phyloP scores from a whole-genome alignment of 257 asterid species.

The Capsicum chinense region DNA sequence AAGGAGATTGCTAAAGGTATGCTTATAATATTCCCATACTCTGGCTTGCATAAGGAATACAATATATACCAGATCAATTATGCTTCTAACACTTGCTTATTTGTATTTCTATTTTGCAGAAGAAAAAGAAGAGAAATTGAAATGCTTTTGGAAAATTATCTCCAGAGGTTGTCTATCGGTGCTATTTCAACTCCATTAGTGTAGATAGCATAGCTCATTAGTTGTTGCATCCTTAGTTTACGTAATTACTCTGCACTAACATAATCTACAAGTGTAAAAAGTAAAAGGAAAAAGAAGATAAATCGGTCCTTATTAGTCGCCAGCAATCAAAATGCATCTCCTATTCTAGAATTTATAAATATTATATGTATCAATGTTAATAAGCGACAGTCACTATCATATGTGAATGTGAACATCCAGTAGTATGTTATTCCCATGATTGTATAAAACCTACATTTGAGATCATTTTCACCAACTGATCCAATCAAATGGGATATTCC shows the following conservation, averaged over 20 bases:
- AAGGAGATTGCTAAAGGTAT: slow-evolving; percentile 92
- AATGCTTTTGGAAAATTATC: slow-evolving; percentile 96
- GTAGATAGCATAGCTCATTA: not conserved
- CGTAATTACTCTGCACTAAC: slow-evolving; percentile 9
- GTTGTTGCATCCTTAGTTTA: not conserved
- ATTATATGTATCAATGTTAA: too few relatives aligned
- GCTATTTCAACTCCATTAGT: not conserved
- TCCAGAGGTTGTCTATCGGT: slow-evolving; percentile 67
- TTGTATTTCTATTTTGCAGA: slow-evolving; percentile 56
- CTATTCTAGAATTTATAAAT: too few relatives aligned
- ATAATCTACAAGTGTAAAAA: not conserved
- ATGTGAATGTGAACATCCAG: too few relatives aligned
- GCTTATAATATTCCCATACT: slow-evolving; percentile 25
- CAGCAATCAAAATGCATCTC: too few relatives aligned
- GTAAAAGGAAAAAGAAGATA: not conserved
- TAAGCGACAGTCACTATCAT: too few relatives aligned
- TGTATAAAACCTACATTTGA: too few relatives aligned
- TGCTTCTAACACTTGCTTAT: slow-evolving; percentile 32
- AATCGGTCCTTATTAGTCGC: not conserved
- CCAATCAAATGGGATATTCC: too few relatives aligned
- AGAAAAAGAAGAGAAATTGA: slow-evolving; percentile 96
- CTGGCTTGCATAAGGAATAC: slow-evolving; percentile 31
- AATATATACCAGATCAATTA: slow-evolving; percentile 15
- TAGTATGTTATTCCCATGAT: too few relatives aligned
- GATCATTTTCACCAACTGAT: too few relatives aligned